A percentile compares a stretch with the other conserved stretches of the same genome.
phyloP scores from a whole-genome alignment of 2,329 filamentous ascomycete species.

The Aplosporella prunicola region DNA sequence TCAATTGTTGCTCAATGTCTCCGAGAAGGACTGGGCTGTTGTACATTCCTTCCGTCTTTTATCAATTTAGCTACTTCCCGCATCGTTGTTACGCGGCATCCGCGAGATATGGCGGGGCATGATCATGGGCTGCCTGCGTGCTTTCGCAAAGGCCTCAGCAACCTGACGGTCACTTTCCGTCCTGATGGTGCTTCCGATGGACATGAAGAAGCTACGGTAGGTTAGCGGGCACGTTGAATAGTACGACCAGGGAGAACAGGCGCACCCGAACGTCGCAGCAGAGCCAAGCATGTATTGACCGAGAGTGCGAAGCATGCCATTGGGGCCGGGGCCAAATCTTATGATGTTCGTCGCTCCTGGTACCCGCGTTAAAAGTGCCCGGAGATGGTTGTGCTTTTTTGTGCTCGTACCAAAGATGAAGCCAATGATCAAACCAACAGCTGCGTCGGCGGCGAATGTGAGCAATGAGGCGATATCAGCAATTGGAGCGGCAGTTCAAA shows the following conservation, averaged over 20 bases:
- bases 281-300: conserved; percentile 97
- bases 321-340: conserved; percentile 83
- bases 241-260: conserved; percentile 43
- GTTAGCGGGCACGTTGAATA: background rate
- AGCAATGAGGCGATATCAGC: conserved; percentile 17
- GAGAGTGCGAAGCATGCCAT: conserved; percentile 86
- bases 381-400: background rate
- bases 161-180: conserved; percentile 74
- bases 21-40: no score
- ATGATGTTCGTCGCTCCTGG: conserved; percentile 88
- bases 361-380: background rate
- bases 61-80: no score
- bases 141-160: conserved; percentile 64
- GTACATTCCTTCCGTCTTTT: no score
- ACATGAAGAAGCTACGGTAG: conserved; percentile 81
- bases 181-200: conserved; percentile 91
- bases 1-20: no score
- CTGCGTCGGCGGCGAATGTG: conserved; percentile 37
- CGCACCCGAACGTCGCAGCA: conserved; percentile 93
- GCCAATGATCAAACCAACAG: conserved; percentile 90
- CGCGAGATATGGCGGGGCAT: conserved; percentile 25
- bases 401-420: conserved; percentile 91
- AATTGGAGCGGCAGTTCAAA: conserved; percentile 18
- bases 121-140: conserved; percentile 62
- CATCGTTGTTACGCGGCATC: no score